Percentiles rank a stretch among this genome's conserved stretches.
Conservation (phyloP, 2,329 filamentous ascomycete species). For the Penicillium rolfsii region DNA sequence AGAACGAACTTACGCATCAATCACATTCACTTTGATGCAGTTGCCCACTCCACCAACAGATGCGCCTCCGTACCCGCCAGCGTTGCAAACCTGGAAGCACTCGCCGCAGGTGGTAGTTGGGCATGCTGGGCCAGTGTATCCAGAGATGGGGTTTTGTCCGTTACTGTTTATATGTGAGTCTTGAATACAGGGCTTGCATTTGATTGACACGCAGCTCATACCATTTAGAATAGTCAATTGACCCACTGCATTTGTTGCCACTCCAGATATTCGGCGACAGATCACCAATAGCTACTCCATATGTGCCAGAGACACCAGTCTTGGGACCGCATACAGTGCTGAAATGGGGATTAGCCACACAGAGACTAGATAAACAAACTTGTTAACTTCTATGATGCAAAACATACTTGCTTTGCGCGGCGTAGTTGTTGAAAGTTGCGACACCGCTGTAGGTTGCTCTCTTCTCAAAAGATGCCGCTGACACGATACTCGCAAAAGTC, state of each 20-base stretch:
- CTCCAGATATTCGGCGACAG: background rate
- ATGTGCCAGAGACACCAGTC: background rate
- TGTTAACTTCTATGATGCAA: too few relatives aligned
- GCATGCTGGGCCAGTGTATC: background rate
- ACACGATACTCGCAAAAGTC: background rate
- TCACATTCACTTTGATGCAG: background rate
- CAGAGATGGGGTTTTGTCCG: background rate
- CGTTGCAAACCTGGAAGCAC: background rate
- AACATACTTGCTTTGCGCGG: background rate
- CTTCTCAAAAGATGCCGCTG: background rate
- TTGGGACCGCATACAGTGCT: background rate
- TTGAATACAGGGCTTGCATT: background rate
- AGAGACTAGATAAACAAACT: too few relatives aligned
- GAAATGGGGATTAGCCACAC: too few relatives aligned
- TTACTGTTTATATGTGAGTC: background rate
- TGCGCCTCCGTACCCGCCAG: background rate
- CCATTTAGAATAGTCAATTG: background rate
- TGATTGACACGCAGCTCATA: background rate
- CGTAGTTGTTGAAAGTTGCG: slow-evolving; percentile 1
- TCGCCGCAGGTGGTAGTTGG: background rate
- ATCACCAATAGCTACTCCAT: background rate
- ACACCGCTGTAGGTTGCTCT: background rate
- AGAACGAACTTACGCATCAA: background rate
- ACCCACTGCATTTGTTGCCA: background rate
- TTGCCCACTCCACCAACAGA: background rate